Evolutionary conservation across 2,329 filamentous ascomycete genomes (phyloP), one percentile per base, ranked within the genome.

Genomic region (Fusarium sp.): DNA sequence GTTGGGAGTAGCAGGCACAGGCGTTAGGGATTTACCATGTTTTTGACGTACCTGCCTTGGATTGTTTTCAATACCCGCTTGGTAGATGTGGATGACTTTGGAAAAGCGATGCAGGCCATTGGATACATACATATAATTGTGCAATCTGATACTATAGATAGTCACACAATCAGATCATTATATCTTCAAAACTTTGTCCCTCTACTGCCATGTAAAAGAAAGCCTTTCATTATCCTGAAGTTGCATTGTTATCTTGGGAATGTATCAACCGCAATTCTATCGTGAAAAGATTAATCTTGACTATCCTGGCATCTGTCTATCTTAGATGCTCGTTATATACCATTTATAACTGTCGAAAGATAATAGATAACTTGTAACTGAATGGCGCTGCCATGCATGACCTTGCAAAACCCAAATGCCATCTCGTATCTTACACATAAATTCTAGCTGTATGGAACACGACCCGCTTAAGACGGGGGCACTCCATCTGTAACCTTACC

Each of bases 401-500:
- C 28, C 43, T n/a, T 20, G 15, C 29, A 59, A 23, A 37, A 39
- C 43, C 21, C 24, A 61, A 35, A 54, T 41, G 24, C 28, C 26
- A 37, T 33, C 55, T 50, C 18, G 23, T 29, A 39, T 55, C 23
- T 39, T 46, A 56, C 55, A 64, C 50, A 38, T 28, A 48, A 20
- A 13, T 20, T 39, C 42, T 28, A 37, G 33, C 18, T 29, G 18
- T 28, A 47, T 49, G 23, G 8, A 35, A 53, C 28, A 63, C 21
- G 11, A 18, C 12, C 21, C 43, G 18, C 47, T 71, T 35, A 65
- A 9, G 54, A 74, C 35, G 71, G 60, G 6, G 81, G 80, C 5
- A 71, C 76, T 16, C 81, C 81, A 31, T 83, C 79, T 5, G 72
- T 80, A 8, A 82, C 75, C n/a, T 79, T 71, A 13, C 80, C 81